These are phyloP conservation scores for Lichtheimia ornata DNA, from an alignment of 371 early-diverging fungal genomes.

Conservation along the genomic window DNA sequence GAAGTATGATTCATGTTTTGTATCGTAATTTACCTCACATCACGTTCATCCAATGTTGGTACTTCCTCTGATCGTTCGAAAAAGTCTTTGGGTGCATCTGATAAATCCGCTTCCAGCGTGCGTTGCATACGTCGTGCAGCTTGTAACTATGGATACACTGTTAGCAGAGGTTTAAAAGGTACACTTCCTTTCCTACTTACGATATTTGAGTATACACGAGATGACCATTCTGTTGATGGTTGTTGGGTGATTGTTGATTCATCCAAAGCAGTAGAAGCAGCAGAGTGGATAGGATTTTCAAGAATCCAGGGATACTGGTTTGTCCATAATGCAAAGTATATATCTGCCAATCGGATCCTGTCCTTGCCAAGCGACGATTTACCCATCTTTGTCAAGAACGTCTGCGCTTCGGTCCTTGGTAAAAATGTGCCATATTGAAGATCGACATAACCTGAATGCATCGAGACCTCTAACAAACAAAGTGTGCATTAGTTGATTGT, in stretches of 20 bases:
- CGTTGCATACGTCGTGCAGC: slow-evolving; percentile 54
- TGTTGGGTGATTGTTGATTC: neutral
- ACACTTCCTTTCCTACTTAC: neutral
- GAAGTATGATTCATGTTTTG: neutral
- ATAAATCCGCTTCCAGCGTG: slow-evolving; percentile 42
- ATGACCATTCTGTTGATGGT: neutral
- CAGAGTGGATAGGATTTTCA: slow-evolving; percentile 34
- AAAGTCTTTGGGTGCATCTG: slow-evolving; percentile 52
- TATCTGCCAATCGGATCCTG: slow-evolving; percentile 52
- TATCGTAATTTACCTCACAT: slow-evolving; percentile 34
- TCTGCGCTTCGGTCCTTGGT: slow-evolving; percentile 50
- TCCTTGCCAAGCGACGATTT: slow-evolving; percentile 54
- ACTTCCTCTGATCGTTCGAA: slow-evolving; percentile 51
- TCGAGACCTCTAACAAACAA: slow-evolving; percentile 24
- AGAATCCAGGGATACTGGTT: slow-evolving; percentile 70
- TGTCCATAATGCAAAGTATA: slow-evolving; percentile 67
- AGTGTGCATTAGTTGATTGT: neutral
- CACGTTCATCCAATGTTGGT: slow-evolving; percentile 50
- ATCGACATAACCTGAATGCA: slow-evolving; percentile 59
- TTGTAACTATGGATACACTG: slow-evolving; percentile 44
- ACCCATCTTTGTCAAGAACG: slow-evolving; percentile 54
- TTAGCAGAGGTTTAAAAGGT: neutral
- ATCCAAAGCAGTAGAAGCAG: neutral
- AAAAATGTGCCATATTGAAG: slow-evolving; percentile 54
- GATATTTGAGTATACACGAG: slow-evolving; percentile 11